Conservation (phyloP, 345 rosid genomes). For the Corchorus olitorius region DNA sequence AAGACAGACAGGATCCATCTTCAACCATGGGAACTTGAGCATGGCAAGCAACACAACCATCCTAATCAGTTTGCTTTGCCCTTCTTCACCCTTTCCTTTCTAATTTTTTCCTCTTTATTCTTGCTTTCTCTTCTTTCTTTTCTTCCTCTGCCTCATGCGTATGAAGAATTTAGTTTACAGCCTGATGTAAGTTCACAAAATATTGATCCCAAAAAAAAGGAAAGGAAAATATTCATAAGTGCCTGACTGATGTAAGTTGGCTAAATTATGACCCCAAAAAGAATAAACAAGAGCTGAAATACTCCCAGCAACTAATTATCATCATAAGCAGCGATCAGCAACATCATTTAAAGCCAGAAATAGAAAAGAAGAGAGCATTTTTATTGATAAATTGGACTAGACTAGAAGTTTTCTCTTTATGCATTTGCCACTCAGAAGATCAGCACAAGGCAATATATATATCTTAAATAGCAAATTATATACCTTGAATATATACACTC, state of each 20-base stretch:
- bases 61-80: too few species aligned
- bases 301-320: neutral
- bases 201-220: neutral
- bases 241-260: neutral
- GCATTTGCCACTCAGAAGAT: neutral
- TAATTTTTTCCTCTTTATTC: neutral
- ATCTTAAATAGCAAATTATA: neutral
- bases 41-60: too few species aligned
- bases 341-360: neutral
- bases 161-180: too few species aligned
- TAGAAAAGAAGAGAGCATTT: neutral
- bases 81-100: too few species aligned
- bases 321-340: neutral
- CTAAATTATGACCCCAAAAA: neutral
- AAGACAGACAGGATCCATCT: too few species aligned
- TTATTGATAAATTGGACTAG: neutral
- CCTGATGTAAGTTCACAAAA: neutral
- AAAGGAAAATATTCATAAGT: too few species aligned
- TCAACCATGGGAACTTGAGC: too few species aligned
- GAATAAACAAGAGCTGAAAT: neutral
- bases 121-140: neutral
- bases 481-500: slow-evolving; percentile 6
- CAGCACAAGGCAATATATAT: neutral
- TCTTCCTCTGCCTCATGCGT: too few species aligned
- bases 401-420: neutral